These are phyloP conservation scores for Botryotinia calthae DNA, from an alignment of 2,329 filamentous ascomycete species.

Conservation along the genomic window DNA sequence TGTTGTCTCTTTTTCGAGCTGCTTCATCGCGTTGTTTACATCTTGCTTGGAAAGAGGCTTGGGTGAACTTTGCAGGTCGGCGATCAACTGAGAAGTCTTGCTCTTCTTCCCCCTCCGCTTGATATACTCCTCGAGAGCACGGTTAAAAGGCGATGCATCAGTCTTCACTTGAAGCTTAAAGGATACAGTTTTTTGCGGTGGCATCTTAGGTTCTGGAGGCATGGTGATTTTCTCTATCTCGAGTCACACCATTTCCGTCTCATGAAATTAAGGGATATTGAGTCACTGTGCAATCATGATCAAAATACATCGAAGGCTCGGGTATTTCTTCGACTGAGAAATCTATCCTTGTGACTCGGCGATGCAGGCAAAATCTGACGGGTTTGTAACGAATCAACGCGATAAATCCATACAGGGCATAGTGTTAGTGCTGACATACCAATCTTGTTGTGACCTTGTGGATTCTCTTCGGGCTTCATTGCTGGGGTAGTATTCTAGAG, in stretches of 20 bases:
- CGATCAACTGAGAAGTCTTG: slow-evolving; percentile 12
- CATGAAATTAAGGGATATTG: not conserved
- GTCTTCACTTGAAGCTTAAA: not conserved
- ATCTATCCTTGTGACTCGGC: not conserved
- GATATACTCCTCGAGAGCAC: slow-evolving; percentile 11
- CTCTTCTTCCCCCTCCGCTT: slow-evolving; percentile 5
- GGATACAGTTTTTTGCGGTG: not conserved
- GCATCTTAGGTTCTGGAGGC: not conserved
- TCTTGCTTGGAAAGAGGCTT: slow-evolving; percentile 4
- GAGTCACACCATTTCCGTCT: not conserved
- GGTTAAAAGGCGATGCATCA: not conserved
- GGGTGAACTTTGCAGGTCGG: not conserved
- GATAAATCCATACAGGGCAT: not conserved
- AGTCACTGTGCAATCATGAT: not conserved
- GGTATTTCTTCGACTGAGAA: not conserved
- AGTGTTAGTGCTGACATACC: not conserved
- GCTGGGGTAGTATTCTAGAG: too few species aligned
- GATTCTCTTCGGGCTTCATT: too few species aligned
- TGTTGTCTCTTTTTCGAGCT: slow-evolving; percentile 12
- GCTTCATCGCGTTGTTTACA: slow-evolving; percentile 6
- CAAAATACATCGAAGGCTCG: not conserved
- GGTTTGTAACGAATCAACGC: not conserved
- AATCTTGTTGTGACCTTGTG: not conserved
- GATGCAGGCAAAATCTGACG: not conserved
- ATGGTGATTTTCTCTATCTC: not conserved